Evolutionary conservation across 257 asterid species (phyloP), one percentile per base, ranked within the genome.

Genomic region (Eustoma russellianum): DNA sequence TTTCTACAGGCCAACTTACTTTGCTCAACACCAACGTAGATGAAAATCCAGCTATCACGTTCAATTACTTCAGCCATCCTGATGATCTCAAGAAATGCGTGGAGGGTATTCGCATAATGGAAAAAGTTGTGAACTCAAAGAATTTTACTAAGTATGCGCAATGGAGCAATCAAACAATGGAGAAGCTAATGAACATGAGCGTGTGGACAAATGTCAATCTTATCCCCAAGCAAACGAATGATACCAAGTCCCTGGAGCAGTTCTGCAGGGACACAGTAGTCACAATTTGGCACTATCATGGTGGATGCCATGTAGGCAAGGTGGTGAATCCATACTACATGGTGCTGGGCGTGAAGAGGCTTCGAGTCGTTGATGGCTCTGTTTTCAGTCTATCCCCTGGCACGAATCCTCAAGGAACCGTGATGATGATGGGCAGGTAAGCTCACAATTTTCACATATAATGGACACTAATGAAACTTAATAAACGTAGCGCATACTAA

Each of bases 271-370:
- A 90, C 75, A 90, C 97, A 3, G 90, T 86, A 18, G 75, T 83
- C 64, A 83, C 97, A 6, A 90, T 90, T 33, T 86, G 97, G 97
- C 97, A 90, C 71, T 90, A 86, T 74, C 97, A 90, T 59, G 96
- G 97, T 2, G 97, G 97, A 5, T 86, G 96, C 78, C 94, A 78
- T 0, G 85, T 86, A 1, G 88, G 94, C 28, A 64, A 78, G 66
- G 97, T 90, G 50, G 85, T 90, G 41, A 54, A 17, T 50, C 60
- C 60, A 0, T 74, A 90, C 46, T 74, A 86, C 56, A 75, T 55
- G 61, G 96, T 90, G 33, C 63, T 81, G 6, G 93, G 97, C 8
- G 81, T 79, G 16, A 62, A 73, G n/a, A 54, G 88, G 57, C 86
- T 90, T n/a, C 95, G 97, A 17, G 86, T 90, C 6, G 52, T 90